A percentile compares a stretch with the other conserved stretches of the same genome.
These are phyloP conservation scores for Curvularia spicifera DNA, from an alignment of 2,329 filamentous ascomycete genomes.

Conservation along the genomic window DNA sequence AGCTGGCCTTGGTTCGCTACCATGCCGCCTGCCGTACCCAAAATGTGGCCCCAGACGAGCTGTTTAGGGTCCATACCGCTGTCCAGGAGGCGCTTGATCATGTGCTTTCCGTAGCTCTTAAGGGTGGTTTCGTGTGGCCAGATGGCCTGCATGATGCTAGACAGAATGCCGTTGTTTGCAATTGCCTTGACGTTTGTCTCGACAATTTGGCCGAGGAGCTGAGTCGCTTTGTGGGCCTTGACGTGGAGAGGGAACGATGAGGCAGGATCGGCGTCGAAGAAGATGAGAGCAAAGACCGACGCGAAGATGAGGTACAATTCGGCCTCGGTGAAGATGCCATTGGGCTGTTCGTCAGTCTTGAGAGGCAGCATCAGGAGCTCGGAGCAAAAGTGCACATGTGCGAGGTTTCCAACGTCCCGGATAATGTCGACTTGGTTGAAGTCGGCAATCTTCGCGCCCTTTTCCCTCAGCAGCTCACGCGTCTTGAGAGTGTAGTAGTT, in stretches of 20 bases:
- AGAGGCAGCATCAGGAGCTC: conserved; percentile 63
- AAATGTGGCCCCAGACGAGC: conserved; percentile 63
- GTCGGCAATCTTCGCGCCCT: conserved; percentile 68
- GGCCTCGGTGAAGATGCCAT: conserved; percentile 60
- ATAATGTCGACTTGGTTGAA: conserved; percentile 74
- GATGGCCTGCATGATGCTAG: conserved; percentile 51
- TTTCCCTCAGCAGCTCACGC: conserved; percentile 66
- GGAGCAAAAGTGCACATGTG: conserved; percentile 62
- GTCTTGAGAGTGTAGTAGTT: conserved; percentile 71
- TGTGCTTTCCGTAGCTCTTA: conserved; percentile 61
- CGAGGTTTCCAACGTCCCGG: conserved; percentile 62
- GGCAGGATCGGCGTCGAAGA: conserved; percentile 62
- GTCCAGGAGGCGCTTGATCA: conserved; percentile 61
- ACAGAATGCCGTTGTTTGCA: conserved; percentile 51
- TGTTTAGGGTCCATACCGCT: conserved; percentile 56
- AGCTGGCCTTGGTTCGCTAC: conserved; percentile 65
- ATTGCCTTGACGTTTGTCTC: conserved; percentile 58
- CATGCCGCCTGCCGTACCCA: conserved; percentile 62
- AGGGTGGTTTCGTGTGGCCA: conserved; percentile 52
- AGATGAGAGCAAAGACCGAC: conserved; percentile 60
- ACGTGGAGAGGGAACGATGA: conserved; percentile 60
- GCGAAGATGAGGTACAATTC: conserved; percentile 63
- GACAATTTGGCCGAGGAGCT: conserved; percentile 58
- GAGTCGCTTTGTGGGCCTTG: conserved; percentile 55
- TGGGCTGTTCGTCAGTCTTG: conserved; percentile 59